A percentile compares a stretch with the other conserved stretches of the same genome.
Conservation (phyloP, 345 rosid species). For the Camelina sativa region DNA sequence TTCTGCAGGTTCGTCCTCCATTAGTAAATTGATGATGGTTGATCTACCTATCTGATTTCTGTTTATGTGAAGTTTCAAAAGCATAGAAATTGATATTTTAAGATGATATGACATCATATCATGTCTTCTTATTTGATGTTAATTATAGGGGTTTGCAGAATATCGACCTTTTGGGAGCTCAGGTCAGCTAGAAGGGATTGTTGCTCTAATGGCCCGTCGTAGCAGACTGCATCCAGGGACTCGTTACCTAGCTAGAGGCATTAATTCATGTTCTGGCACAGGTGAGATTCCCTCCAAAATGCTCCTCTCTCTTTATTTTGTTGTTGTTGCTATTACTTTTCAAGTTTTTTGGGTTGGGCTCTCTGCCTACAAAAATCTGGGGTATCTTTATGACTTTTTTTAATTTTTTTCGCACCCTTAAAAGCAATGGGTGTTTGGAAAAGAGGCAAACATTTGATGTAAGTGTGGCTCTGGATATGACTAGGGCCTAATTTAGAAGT, state of each 20-base stretch:
- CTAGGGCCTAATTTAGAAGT: constrained; percentile 43
- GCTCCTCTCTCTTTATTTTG: background rate
- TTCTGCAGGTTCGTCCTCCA: constrained; percentile 82
- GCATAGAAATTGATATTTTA: constrained; percentile 19
- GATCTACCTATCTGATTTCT: constrained; percentile 21
- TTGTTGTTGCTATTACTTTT: constrained; percentile 17
- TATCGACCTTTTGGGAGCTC: constrained; percentile 86
- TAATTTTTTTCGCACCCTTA: constrained; percentile 11
- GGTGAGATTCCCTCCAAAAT: constrained; percentile 57
- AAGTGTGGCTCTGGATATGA: constrained; percentile 33
- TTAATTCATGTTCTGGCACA: constrained; percentile 95
- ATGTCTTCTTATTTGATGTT: constrained; percentile 60
- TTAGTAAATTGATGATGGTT: constrained; percentile 3
- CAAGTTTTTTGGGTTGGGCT: constrained; percentile 13
- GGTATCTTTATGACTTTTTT: constrained; percentile 12
- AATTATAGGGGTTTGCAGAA: constrained; percentile 98
- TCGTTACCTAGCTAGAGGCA: constrained; percentile 97
- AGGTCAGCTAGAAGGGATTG: constrained; percentile 91
- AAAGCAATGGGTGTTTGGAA: constrained; percentile 21
- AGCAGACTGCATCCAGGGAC: constrained; percentile 98
- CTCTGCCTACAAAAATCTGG: constrained; percentile 19
- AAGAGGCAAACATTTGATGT: constrained; percentile 8
- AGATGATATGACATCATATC: constrained; percentile 8
- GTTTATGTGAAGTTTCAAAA: constrained; percentile 11
- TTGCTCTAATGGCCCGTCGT: constrained; percentile 93